Percentiles rank a stretch among this genome's conserved stretches.
These are phyloP conservation scores for Pyrus bretschneideri DNA, from an alignment of 306 rosid species.

Conservation along the genomic window DNA sequence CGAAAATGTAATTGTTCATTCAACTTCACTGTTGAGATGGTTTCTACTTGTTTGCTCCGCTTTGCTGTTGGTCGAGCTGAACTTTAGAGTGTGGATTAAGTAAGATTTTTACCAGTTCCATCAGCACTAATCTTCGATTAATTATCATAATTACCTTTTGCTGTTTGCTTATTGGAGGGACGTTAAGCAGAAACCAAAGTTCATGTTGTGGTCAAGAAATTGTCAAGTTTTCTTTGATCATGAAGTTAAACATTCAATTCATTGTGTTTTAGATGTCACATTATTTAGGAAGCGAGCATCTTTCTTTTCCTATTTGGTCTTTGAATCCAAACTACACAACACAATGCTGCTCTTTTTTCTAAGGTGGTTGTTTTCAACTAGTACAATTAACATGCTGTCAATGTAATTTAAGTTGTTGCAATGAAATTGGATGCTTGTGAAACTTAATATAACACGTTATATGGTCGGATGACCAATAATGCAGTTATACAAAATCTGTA, in stretches of 20 bases:
- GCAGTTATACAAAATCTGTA: too few species aligned
- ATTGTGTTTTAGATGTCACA: neutral
- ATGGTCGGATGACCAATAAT: too few species aligned
- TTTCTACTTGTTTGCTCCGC: slow-evolving; percentile 16
- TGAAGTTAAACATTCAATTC: slow-evolving; percentile 41
- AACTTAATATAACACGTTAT: too few species aligned
- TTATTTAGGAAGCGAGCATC: neutral
- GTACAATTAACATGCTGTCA: neutral
- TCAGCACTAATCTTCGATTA: slow-evolving; percentile 6
- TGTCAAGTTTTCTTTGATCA: neutral
- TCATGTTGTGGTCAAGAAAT: neutral
- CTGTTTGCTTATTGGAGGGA: neutral
- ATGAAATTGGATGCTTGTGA: neutral
- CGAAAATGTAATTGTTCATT: neutral
- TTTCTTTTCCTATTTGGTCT: neutral
- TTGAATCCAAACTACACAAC: neutral
- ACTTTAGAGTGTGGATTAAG: slow-evolving; percentile 79
- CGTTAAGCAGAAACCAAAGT: neutral
- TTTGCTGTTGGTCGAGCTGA: slow-evolving; percentile 57
- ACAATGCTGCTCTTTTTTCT: neutral
- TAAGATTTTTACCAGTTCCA: slow-evolving; percentile 23
- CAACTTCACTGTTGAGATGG: neutral
- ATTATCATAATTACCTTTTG: slow-evolving; percentile 15
- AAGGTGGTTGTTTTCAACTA: neutral
- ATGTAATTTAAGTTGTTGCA: neutral